Conservation (phyloP, 164 flowering plant genomes). For the Vitis rupestris region DNA sequence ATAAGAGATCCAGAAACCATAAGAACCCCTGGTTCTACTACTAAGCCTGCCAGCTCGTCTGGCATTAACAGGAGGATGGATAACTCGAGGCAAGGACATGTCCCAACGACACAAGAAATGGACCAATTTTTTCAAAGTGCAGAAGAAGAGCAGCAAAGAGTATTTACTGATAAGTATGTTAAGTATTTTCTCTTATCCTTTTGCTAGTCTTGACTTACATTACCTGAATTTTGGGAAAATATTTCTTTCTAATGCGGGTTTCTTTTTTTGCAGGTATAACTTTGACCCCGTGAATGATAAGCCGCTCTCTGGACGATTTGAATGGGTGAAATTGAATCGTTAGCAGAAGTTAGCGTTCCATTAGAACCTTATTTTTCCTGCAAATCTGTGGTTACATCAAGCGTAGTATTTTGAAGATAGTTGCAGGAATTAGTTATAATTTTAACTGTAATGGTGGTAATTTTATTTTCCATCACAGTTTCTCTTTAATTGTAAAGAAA, state of each 20-base stretch:
- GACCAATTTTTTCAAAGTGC: conserved; percentile 43
- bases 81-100: conserved; percentile 15
- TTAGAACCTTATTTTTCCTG: conserved; percentile 26
- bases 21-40: conserved; percentile 55
- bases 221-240: neutral
- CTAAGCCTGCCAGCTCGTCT: conserved; percentile 24
- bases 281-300: conserved; percentile 48
- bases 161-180: conserved; percentile 44
- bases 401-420: conserved; percentile 22
- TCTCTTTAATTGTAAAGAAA: conserved; percentile 46
- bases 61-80: conserved; percentile 17
- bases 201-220: neutral
- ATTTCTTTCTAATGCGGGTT: neutral
- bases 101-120: conserved; percentile 47
- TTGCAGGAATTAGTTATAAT: conserved; percentile 27
- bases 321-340: conserved; percentile 44
- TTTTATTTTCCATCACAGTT: conserved; percentile 40
- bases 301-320: conserved; percentile 51
- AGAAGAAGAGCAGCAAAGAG: conserved; percentile 40
- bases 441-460: conserved; percentile 30
- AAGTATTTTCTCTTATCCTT: neutral
- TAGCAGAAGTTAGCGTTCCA: conserved; percentile 23
- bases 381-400: conserved; percentile 21
- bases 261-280: conserved; percentile 39
- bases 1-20: conserved; percentile 36